Evolutionary conservation across 768 basidiomycete species (phyloP).

Genomic region (Dentipellis fragilis): DNA sequence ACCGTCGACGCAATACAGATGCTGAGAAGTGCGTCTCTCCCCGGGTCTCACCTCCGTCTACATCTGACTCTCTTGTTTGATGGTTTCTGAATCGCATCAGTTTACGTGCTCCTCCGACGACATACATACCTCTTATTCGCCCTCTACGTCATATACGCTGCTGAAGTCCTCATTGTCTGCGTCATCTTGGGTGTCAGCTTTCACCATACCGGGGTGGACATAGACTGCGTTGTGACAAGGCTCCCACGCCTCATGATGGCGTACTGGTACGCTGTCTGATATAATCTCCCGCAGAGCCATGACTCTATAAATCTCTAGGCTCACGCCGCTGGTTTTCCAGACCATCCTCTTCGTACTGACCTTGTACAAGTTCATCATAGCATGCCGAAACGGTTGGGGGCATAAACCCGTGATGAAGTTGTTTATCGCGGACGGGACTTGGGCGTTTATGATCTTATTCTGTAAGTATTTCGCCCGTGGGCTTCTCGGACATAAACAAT

Average conservation of each 20-base stretch:
- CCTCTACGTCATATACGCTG: constrained; percentile 10
- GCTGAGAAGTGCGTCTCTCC: constrained; percentile 12
- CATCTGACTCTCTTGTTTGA: neutral
- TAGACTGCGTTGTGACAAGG: constrained; percentile 16
- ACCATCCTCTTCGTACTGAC: constrained; percentile 18
- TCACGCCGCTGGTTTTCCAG: constrained; percentile 17
- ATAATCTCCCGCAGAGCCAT: neutral
- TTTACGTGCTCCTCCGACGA: constrained; percentile 16
- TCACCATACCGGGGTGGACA: constrained; percentile 12
- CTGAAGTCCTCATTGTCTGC: neutral
- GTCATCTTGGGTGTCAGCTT: neutral
- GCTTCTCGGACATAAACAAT: no score
- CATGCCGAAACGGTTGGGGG: constrained; percentile 15
- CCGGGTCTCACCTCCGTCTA: neutral
- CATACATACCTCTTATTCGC: constrained; percentile 5
- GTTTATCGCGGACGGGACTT: constrained; percentile 18
- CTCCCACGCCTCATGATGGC: constrained; percentile 14
- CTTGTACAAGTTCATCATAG: constrained; percentile 14
- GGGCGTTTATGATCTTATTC: constrained; percentile 20
- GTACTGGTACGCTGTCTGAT: constrained; percentile 12
- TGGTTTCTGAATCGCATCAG: constrained; percentile 2
- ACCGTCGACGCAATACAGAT: constrained; percentile 18
- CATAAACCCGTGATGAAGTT: constrained; percentile 14
- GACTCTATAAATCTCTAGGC: constrained; percentile 3
- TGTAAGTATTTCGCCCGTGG: constrained; percentile 3